Evolutionary conservation across 306 rosid genomes (phyloP), one percentile per base, ranked within the genome.

Genomic region (Corylus heterophylla): DNA sequence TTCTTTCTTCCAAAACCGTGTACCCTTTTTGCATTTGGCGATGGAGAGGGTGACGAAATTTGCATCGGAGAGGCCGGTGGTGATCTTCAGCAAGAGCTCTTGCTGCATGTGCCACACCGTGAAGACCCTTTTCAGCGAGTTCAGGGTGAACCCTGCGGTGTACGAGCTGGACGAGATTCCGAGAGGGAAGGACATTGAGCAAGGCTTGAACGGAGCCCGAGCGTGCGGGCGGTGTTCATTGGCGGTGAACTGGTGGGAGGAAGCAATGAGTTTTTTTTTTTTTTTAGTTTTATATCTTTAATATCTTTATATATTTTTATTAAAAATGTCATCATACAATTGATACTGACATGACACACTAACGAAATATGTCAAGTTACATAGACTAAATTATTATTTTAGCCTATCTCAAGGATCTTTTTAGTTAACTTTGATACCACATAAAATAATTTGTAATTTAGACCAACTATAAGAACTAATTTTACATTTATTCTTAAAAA

Each of bases 51-150:
- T 96, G 54, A 93, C 84, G 78, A 87, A 76, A 77, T 77, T 96
- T 96, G 93, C 78, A 8, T 83, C 97, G 7, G 97, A 96, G 88
- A 96, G 88, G 77, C 89, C 99, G 0, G 99, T 93, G 73, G 99
- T 93, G 83, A 92, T 96, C 79, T 96, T 96, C 88, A 96, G 99
- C 93, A 93, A 88, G 88, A 93, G 87, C 80, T 69, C 90, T 0
- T 96, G 99, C 79, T 90, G 96, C 88, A 91, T 96, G 88, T 89
- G 97, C 69, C 94, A 96, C 90, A 71, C 96, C 12, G 88, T 96
- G 76, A 96, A 90, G 86, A 89, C 94, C 49, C 90, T 96, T 9
- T 84, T 96, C 62, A 84, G 84, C 71, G 98, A 91, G 56, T 91
- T 96, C 48, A 98, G 98, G 27, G 99, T 90, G 80, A 96, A 96